Percentiles rank a stretch among this genome's conserved stretches.
Conservation (phyloP, 2,329 filamentous ascomycete genomes). For the Trichoderma breve region DNA sequence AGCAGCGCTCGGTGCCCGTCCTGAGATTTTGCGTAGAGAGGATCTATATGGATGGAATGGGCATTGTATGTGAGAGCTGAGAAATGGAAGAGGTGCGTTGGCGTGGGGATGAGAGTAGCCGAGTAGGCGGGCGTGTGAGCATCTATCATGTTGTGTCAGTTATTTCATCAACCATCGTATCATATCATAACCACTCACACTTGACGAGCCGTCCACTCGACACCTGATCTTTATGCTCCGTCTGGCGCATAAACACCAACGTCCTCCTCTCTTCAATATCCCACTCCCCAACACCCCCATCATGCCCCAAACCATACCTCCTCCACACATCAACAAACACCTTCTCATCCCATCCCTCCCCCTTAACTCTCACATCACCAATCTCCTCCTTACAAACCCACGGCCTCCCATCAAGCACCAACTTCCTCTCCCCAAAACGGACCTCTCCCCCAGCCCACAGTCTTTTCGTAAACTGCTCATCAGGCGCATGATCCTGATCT, state of each 20-base stretch:
- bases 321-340: conserved; percentile 53
- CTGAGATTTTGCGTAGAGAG: conserved; percentile 61
- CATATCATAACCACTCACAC: conserved; percentile 26
- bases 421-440: conserved; percentile 40
- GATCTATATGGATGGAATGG: conserved; percentile 85
- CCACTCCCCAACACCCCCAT: conserved; percentile 25
- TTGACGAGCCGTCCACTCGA: conserved; percentile 27
- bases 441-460: conserved; percentile 88
- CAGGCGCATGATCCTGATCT: conserved; percentile 75
- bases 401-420: conserved; percentile 41
- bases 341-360: conserved; percentile 43
- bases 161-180: not conserved
- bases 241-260: conserved; percentile 52
- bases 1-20: conserved; percentile 76
- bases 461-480: conserved; percentile 66
- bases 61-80: conserved; percentile 90
- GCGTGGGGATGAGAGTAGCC: conserved; percentile 62
- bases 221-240: conserved; percentile 22
- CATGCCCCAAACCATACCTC: conserved; percentile 39
- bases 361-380: conserved; percentile 37
- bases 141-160: conserved; percentile 27
- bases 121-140: conserved; percentile 37
- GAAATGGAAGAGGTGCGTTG: conserved; percentile 80
- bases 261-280: conserved; percentile 48
- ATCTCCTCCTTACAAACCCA: conserved; percentile 49